phyloP scores from a whole-genome alignment of 2,329 filamentous ascomycete genomes.

The Trichocomaceae sp. region DNA sequence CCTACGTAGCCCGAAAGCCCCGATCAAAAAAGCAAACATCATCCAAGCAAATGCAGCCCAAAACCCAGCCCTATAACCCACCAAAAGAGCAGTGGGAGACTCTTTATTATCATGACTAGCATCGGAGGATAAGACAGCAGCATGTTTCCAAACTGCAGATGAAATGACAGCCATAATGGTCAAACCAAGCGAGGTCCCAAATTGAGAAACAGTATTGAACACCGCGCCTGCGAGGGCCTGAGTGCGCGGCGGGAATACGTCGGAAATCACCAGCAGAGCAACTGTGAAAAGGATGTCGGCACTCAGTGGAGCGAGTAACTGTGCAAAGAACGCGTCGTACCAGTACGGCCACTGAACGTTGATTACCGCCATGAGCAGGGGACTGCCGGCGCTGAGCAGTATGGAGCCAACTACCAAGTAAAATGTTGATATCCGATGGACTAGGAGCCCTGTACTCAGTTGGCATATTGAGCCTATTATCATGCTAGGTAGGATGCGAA shows the following conservation, averaged over 20 bases:
- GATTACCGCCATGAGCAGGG: conserved; percentile 43
- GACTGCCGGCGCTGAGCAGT: conserved; percentile 30
- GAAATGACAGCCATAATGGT: conserved; percentile 46
- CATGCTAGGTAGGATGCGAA: conserved; percentile 42
- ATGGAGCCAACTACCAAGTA: conserved; percentile 35
- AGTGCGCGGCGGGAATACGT: conserved; percentile 50
- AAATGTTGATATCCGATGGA: conserved; percentile 41
- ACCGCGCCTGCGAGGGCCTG: conserved; percentile 57
- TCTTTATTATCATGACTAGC: conserved; percentile 14
- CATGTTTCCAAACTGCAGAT: conserved; percentile 19
- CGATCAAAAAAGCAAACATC: conserved; percentile 34
- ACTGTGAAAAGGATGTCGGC: conserved; percentile 52
- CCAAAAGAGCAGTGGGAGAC: conserved; percentile 37
- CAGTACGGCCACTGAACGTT: conserved; percentile 44
- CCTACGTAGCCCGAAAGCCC: conserved; percentile 40
- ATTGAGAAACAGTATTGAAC: conserved; percentile 54
- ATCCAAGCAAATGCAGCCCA: conserved; percentile 48
- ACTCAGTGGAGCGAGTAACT: conserved; percentile 38
- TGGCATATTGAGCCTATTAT: conserved; percentile 34
- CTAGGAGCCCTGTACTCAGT: conserved; percentile 41
- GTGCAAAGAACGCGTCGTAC: conserved; percentile 39
- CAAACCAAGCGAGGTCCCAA: conserved; percentile 50
- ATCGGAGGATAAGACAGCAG: conserved; percentile 25
- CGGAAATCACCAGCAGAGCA: conserved; percentile 48
- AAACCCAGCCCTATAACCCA: conserved; percentile 48